Evolutionary conservation across 179 eudicot genomes (phyloP).

Genomic region (Silene coronaria): DNA sequence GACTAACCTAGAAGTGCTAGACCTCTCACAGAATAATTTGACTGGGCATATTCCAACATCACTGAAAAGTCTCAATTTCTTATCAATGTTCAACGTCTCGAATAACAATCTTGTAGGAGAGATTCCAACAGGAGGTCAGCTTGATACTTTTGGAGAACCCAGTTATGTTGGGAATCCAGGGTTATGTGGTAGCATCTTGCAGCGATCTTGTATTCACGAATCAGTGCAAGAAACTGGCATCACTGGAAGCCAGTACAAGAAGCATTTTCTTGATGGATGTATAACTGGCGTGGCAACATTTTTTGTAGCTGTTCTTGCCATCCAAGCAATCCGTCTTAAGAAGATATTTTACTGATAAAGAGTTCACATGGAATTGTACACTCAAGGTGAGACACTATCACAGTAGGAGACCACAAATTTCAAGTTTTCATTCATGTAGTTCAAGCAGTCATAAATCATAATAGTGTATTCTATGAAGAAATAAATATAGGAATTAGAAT

Average conservation of each 20-base stretch:
- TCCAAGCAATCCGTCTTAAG: neutral
- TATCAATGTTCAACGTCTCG: conserved; percentile 65
- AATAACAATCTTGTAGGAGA: conserved; percentile 63
- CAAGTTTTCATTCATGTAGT: no score
- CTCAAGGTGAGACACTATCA: no score
- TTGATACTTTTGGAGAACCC: conserved; percentile 44
- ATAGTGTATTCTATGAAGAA: no score
- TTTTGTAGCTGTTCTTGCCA: neutral
- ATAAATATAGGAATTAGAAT: no score
- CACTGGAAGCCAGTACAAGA: neutral
- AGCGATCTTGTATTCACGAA: conserved; percentile 29
- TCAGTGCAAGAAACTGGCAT: neutral
- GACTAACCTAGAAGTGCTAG: conserved; percentile 50
- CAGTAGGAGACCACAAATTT: no score
- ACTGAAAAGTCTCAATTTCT: conserved; percentile 44
- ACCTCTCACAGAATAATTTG: conserved; percentile 56
- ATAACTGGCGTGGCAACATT: neutral
- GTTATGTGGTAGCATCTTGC: conserved; percentile 44
- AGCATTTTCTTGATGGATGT: conserved; percentile 8
- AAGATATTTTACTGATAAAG: neutral
- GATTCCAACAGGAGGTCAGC: conserved; percentile 74
- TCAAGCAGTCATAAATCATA: no score
- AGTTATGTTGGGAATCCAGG: conserved; percentile 50
- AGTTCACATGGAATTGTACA: no score
- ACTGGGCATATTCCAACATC: conserved; percentile 63